Evolutionary conservation across 768 basidiomycete species (phyloP).

Genomic region (Mrakia frigida): DNA sequence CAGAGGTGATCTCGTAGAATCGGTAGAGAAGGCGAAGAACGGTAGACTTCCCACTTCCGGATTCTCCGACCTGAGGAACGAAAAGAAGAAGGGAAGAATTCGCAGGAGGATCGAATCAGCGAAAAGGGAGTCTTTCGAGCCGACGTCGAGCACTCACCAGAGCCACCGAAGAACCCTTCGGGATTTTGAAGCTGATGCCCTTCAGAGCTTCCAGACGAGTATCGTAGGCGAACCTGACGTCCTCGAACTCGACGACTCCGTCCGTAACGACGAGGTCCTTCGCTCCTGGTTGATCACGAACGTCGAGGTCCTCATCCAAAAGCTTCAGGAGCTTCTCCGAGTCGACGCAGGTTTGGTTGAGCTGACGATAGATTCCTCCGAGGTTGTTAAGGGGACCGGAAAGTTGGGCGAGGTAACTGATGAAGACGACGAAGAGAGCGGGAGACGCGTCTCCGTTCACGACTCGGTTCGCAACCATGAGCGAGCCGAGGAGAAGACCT

Average conservation of each 20-base stretch:
- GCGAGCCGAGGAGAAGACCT: constrained; percentile 72
- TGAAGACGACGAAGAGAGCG: constrained; percentile 56
- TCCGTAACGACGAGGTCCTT: constrained; percentile 64
- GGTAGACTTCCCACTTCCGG: constrained; percentile 36
- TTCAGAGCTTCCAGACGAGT: constrained; percentile 55
- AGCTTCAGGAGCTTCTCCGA: constrained; percentile 57
- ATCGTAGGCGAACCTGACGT: constrained; percentile 80
- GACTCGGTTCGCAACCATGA: constrained; percentile 70
- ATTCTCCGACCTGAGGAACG: constrained; percentile 46
- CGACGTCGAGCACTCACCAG: constrained; percentile 44
- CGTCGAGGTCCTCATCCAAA: constrained; percentile 70
- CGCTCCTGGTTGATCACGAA: constrained; percentile 73
- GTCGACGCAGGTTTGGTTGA: constrained; percentile 34
- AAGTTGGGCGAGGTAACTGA: constrained; percentile 31
- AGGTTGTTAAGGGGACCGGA: constrained; percentile 72
- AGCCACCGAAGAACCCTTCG: constrained; percentile 79
- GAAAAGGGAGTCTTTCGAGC: too few species aligned
- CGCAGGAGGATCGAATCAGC: too few species aligned
- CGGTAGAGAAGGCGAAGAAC: constrained; percentile 81
- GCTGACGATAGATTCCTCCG: constrained; percentile 55
- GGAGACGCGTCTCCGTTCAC: constrained; percentile 53
- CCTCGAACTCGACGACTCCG: constrained; percentile 83
- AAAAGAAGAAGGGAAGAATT: too few species aligned
- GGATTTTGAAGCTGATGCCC: constrained; percentile 79
- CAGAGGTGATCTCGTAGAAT: constrained; percentile 81